Evolutionary conservation across 805 yeast genomes (phyloP), one percentile per base, ranked within the genome.

Genomic region (Pichia californica): DNA sequence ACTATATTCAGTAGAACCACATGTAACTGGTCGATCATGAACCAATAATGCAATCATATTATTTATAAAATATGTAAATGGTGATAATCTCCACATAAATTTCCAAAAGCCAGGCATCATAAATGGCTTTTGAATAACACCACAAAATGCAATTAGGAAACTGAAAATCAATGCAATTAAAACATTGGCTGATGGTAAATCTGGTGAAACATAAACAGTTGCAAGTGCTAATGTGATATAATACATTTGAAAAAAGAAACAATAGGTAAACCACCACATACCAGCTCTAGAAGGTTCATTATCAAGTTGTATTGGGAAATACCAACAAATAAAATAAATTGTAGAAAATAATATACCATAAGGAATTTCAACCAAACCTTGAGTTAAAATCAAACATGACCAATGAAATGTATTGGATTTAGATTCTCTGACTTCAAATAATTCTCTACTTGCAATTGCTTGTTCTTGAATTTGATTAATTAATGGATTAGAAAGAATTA

Each of bases 21-120:
- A 83, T 13, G 46, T 53, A 10, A 84, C 81, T 29, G 62, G 57
- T 48, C 74, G 67, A 31, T 70, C 72, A 51, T 81, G 81, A 41
- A 72, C 68, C 25, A 58, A 62, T 26, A 65, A 68, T 33, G 79
- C 65, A 47, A 82, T 66, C 41, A 76, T 69, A 38, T 51, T 56
- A 49, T 76, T 78, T 45, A 85, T 67, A 58, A 81, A 76, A 57
- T 86, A 86, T 1, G 91, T 83, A 62, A 74, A 73, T 13, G 84
- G 94, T 21, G 86, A 80, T 16, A 69, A 70, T 52, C 82, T 74
- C 74, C 83, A 81, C 88, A 86, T 83, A 59, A 83, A 86, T 38
- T 74, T 77, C 94, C 94, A 86, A 68, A 86, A 86, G 1, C 85
- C 79, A 11, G 94, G 93, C 79, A 84, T 73, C 41, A 69, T 62